These are phyloP conservation scores for Eudorina sp. DNA, from an alignment of 139 green algal genomes.

Conservation along the genomic window DNA sequence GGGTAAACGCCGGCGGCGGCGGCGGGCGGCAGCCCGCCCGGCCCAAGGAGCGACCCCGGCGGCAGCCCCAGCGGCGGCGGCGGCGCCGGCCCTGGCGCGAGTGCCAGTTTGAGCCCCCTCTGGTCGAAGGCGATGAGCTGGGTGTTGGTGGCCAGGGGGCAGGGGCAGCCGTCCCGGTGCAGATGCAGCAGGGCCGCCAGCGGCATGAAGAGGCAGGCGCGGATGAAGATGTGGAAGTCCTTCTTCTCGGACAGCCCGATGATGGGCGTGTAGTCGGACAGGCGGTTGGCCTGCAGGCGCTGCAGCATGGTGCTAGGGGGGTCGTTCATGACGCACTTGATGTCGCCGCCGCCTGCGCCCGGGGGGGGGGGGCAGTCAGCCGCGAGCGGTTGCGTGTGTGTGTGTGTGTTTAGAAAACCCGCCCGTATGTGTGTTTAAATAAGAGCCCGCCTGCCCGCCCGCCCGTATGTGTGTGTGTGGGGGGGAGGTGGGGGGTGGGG, in stretches of 20 bases:
- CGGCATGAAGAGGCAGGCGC: conserved; percentile 50
- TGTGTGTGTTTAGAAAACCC: too few species aligned
- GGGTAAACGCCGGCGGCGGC: background rate
- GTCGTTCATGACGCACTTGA: conserved; percentile 53
- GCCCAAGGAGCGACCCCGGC: too few species aligned
- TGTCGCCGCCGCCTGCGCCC: conserved; percentile 47
- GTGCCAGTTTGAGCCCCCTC: background rate
- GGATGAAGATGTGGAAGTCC: conserved; percentile 49
- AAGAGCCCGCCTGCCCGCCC: too few species aligned
- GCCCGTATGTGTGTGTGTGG: too few species aligned
- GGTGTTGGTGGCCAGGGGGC: conserved; percentile 30
- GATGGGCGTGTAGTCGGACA: conserved; percentile 46
- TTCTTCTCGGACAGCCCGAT: conserved; percentile 48
- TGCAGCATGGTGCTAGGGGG: conserved; percentile 49
- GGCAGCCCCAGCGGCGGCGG: background rate
- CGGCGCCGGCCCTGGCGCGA: background rate
- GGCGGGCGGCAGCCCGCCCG: too few species aligned
- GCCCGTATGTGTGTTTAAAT: too few species aligned
- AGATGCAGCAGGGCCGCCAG: conserved; percentile 41
- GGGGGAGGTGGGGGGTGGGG: too few species aligned
- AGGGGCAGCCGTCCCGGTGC: background rate
- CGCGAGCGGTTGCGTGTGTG: too few species aligned
- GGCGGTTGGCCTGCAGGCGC: conserved; percentile 48
- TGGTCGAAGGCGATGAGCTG: conserved; percentile 41
- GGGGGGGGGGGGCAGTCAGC: too few species aligned